Evolutionary conservation across 305 asterid genomes (phyloP).

Genomic region (Fraxinus floribunda): DNA sequence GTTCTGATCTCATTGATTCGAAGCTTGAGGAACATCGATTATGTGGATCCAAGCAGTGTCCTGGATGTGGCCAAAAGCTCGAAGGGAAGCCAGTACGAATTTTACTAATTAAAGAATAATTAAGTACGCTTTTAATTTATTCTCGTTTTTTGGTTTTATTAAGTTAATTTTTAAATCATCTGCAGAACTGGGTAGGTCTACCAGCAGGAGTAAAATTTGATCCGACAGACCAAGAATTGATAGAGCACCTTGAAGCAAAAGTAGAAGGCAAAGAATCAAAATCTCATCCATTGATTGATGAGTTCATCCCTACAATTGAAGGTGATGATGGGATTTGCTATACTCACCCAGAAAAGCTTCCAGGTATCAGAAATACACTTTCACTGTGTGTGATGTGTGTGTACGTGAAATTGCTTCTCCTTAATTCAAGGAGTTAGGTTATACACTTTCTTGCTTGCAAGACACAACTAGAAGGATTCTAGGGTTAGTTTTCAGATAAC

Average conservation of each 20-base stretch:
- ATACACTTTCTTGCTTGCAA: constrained; percentile 32
- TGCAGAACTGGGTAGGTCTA: constrained; percentile 94
- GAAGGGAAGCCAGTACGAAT: constrained; percentile 84
- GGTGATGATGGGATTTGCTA: constrained; percentile 99
- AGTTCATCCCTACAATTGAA: constrained; percentile 92
- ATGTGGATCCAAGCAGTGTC: constrained; percentile 94
- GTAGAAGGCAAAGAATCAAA: constrained; percentile 67
- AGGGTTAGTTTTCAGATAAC: constrained; percentile 37
- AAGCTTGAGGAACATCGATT: constrained; percentile 96
- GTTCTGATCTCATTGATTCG: constrained; percentile 92
- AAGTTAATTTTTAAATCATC: background rate
- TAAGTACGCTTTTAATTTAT: background rate
- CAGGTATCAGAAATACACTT: constrained; percentile 49
- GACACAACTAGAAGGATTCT: constrained; percentile 27
- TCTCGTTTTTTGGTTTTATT: background rate
- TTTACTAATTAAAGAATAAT: background rate
- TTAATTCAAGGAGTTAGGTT: constrained; percentile 44
- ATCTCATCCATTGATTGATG: constrained; percentile 97
- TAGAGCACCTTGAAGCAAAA: constrained; percentile 93
- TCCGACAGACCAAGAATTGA: constrained; percentile 97
- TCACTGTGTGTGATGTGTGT: background rate
- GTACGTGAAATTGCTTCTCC: background rate
- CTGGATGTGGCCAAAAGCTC: constrained; percentile 95
- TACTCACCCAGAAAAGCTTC: constrained; percentile 98
- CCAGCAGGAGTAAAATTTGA: constrained; percentile 99